A percentile compares a stretch with the other conserved stretches of the same genome.
Evolutionary conservation across 495 filamentous ascomycete genomes (phyloP).

Genomic region (Tuber microsphaerosporum): DNA sequence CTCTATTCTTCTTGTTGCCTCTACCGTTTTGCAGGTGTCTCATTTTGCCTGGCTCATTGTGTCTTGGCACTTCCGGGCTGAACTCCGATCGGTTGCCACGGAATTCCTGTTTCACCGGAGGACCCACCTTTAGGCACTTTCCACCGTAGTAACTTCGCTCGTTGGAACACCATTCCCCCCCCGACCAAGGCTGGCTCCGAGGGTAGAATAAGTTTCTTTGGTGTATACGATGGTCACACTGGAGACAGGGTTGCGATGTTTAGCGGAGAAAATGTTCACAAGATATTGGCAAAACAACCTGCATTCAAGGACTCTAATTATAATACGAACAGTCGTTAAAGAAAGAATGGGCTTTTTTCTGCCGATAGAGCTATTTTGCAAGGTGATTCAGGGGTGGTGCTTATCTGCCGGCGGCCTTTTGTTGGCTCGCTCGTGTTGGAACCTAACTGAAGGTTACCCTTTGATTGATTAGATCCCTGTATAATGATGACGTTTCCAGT

Average conservation of each 20-base stretch:
- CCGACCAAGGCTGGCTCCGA: constrained; percentile 58
- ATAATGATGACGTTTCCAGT: constrained; percentile 95
- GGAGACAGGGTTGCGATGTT: constrained; percentile 93
- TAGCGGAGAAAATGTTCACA: constrained; percentile 83
- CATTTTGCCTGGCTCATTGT: too few relatives aligned
- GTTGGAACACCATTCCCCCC: too few relatives aligned
- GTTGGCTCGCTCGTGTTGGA: constrained; percentile 24
- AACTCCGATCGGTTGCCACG: too few relatives aligned
- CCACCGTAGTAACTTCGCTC: too few relatives aligned
- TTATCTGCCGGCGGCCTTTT: constrained; percentile 2
- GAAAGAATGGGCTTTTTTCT: constrained; percentile 93
- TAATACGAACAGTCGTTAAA: constrained; percentile 93
- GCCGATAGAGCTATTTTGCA: constrained; percentile 92
- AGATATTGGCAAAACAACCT: constrained; percentile 88
- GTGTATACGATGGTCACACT: constrained; percentile 95
- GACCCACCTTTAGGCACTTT: too few relatives aligned
- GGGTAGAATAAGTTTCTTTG: constrained; percentile 83
- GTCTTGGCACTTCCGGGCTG: too few relatives aligned
- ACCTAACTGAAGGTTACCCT: constrained; percentile 24
- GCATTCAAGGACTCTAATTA: constrained; percentile 80
- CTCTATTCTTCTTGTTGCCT: too few relatives aligned
- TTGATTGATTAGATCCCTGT: constrained; percentile 65
- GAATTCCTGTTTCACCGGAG: too few relatives aligned
- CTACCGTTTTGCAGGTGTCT: too few relatives aligned
- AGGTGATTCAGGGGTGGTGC: constrained; percentile 50